Percentiles rank a stretch among this genome's conserved stretches.
Conservation (phyloP, 169 alveolate species). For the Gregarina niphandrodes region DNA sequence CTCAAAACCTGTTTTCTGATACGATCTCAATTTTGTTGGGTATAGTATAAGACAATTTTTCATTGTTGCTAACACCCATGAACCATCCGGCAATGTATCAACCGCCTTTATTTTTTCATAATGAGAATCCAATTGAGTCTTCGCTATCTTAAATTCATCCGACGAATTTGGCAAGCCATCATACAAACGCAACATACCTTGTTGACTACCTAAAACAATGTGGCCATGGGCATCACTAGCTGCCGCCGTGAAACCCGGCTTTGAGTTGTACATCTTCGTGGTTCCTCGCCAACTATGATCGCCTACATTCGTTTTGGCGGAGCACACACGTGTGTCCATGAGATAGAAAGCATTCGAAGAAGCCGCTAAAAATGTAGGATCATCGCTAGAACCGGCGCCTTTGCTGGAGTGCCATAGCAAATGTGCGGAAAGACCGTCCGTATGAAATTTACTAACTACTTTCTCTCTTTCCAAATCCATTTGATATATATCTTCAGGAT, state of each 20-base stretch:
- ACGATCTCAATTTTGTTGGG: slow-evolving; percentile 18
- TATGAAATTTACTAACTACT: slow-evolving; percentile 24
- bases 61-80: slow-evolving; percentile 41
- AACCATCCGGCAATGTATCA: slow-evolving; percentile 33
- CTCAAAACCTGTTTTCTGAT: slow-evolving; percentile 23
- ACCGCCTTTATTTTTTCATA: slow-evolving; percentile 21
- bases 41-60: slow-evolving; percentile 30
- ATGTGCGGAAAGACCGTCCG: slow-evolving; percentile 15
- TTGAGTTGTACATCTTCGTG: slow-evolving; percentile 19
- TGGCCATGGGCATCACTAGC: slow-evolving; percentile 30
- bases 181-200: slow-evolving; percentile 30
- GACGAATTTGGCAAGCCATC: slow-evolving; percentile 27
- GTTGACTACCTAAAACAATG: slow-evolving; percentile 20
- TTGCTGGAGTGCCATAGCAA: slow-evolving; percentile 6
- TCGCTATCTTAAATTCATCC: slow-evolving; percentile 26
- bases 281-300: slow-evolving; percentile 5
- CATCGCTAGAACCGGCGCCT: slow-evolving; percentile 18
- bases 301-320: background rate
- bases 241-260: slow-evolving; percentile 19
- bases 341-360: slow-evolving; percentile 24
- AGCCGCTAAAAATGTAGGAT: slow-evolving; percentile 18
- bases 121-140: slow-evolving; percentile 21
- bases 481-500: slow-evolving; percentile 23
- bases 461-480: slow-evolving; percentile 26
- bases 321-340: slow-evolving; percentile 28